Percentiles rank a stretch among this genome's conserved stretches.
phyloP scores from a whole-genome alignment of 257 asterid species.

The Nicotiana knightiana region DNA sequence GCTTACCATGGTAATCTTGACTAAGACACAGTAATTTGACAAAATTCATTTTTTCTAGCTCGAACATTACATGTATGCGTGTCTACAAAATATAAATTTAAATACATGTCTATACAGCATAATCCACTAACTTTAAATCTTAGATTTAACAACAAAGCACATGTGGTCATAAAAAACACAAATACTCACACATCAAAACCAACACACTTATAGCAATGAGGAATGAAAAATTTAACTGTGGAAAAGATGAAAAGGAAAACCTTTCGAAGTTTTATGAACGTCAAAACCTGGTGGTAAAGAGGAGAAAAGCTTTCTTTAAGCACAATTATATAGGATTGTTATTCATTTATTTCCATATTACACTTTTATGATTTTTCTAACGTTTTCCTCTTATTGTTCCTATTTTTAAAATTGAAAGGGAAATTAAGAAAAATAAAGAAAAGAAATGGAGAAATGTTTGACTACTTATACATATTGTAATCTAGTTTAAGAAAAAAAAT shows the following conservation, averaged over 20 bases:
- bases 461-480: too few relatives aligned
- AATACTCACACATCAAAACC: neutral
- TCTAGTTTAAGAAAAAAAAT: too few relatives aligned
- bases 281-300: neutral
- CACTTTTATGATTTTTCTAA: too few relatives aligned
- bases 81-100: too few relatives aligned
- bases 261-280: neutral
- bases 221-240: neutral
- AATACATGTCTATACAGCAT: too few relatives aligned
- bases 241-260: neutral
- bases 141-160: too few relatives aligned
- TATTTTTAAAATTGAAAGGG: neutral
- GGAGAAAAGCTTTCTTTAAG: neutral
- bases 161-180: neutral
- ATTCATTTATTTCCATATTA: neutral
- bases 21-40: too few relatives aligned
- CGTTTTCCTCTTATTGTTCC: neutral
- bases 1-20: too few relatives aligned
- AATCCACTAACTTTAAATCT: too few relatives aligned
- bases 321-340: neutral
- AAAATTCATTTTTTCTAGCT: too few relatives aligned
- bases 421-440: neutral
- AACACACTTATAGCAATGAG: neutral
- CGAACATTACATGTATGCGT: too few relatives aligned
- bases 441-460: neutral